These are phyloP conservation scores for Phalaenopsis equestris DNA, from an alignment of 106 monocot genomes.

Conservation along the genomic window DNA sequence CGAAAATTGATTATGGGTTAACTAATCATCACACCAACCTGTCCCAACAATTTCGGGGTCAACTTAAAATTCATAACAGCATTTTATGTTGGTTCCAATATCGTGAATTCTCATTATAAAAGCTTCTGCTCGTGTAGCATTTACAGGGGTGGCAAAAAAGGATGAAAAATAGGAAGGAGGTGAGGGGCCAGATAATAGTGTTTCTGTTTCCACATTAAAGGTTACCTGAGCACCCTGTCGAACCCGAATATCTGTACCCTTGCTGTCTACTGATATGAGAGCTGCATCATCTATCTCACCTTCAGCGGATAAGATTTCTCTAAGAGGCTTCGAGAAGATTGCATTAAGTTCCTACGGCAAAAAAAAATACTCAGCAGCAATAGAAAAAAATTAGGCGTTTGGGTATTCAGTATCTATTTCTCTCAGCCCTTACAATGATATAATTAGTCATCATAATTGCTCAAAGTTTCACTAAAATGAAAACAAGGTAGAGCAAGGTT, in stretches of 20 bases:
- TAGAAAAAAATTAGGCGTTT: background rate
- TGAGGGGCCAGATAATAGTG: no score
- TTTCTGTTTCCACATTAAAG: background rate
- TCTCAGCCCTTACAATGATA: no score
- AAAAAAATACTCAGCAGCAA: background rate
- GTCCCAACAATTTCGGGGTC: no score
- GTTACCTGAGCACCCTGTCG: conserved; percentile 92
- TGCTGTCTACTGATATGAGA: conserved; percentile 92
- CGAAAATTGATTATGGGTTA: no score
- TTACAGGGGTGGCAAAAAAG: no score
- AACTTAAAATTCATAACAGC: no score
- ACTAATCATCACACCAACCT: no score
- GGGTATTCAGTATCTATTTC: background rate
- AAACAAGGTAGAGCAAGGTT: background rate
- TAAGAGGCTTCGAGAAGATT: conserved; percentile 85
- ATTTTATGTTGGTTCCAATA: background rate
- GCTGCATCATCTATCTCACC: conserved; percentile 92
- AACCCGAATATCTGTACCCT: conserved; percentile 88
- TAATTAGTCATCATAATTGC: background rate
- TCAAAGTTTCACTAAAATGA: background rate
- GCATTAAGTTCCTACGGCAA: conserved; percentile 72
- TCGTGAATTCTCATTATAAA: no score
- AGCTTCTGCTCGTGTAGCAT: no score
- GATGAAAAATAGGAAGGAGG: no score
- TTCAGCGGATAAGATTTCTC: conserved; percentile 61